A percentile compares a stretch with the other conserved stretches of the same genome.
phyloP scores from a whole-genome alignment of 148 eudicot genomes.

The Spergularia bocconei region DNA sequence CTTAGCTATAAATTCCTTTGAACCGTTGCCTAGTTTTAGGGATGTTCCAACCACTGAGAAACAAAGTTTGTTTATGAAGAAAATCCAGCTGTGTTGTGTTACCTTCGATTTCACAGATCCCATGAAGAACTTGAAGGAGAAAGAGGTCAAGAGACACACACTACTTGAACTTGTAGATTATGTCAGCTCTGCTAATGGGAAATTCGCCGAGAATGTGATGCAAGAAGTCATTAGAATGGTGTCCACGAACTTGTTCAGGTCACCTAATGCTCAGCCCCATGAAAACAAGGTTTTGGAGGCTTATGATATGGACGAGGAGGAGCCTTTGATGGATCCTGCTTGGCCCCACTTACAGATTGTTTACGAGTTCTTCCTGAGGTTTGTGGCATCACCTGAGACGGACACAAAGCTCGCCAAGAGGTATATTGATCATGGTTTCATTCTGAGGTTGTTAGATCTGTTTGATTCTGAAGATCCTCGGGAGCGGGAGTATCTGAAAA shows the following conservation, averaged over 20 bases:
- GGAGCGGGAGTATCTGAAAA: constrained; percentile 83
- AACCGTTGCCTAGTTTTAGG: constrained; percentile 61
- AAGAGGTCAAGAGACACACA: constrained; percentile 65
- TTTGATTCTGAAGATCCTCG: constrained; percentile 89
- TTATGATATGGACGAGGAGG: constrained; percentile 79
- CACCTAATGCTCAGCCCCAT: constrained; percentile 63
- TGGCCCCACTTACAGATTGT: constrained; percentile 91
- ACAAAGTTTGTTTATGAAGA: constrained; percentile 51
- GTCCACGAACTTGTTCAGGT: constrained; percentile 56
- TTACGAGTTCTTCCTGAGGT: constrained; percentile 75
- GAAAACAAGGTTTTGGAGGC: constrained; percentile 61
- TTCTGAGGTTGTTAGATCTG: constrained; percentile 62
- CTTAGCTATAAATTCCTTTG: constrained; percentile 31
- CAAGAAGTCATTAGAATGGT: constrained; percentile 63
- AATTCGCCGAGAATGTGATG: constrained; percentile 47
- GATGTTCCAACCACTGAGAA: constrained; percentile 67
- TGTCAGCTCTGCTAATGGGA: constrained; percentile 56
- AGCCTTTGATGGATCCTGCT: constrained; percentile 86
- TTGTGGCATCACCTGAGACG: constrained; percentile 80
- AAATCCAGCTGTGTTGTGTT: constrained; percentile 51
- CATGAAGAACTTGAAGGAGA: constrained; percentile 54
- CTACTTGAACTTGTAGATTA: constrained; percentile 75
- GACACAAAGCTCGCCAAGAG: constrained; percentile 85
- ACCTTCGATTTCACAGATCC: constrained; percentile 67
- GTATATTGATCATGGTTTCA: constrained; percentile 73